A percentile compares a stretch with the other conserved stretches of the same genome.
phyloP scores from a whole-genome alignment of 2,329 filamentous ascomycete species.

The Didymella arachidicola region DNA sequence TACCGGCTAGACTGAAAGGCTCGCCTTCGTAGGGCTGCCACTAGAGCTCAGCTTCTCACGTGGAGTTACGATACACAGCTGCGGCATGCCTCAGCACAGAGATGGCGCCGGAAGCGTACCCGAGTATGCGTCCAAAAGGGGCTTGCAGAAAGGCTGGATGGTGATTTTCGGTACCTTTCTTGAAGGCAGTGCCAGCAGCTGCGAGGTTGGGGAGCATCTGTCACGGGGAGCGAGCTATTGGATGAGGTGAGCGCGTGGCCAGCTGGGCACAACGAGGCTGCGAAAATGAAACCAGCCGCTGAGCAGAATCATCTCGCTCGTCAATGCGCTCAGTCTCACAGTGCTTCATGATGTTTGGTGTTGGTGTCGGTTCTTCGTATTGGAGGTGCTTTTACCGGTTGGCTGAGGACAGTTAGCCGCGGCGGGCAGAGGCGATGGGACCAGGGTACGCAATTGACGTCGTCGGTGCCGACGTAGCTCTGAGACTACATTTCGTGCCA shows the following conservation, averaged over 20 bases:
- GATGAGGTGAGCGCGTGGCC: conserved; percentile 5
- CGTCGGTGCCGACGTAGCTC: conserved; percentile 13
- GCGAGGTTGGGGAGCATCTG: not conserved
- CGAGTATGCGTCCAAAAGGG: conserved; percentile 5
- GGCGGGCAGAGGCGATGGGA: conserved; percentile 8
- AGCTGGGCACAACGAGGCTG: not conserved
- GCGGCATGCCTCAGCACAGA: conserved; percentile 4
- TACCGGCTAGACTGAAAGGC: conserved; percentile 17
- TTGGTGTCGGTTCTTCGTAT: conserved; percentile 1
- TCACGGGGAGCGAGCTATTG: conserved; percentile 3
- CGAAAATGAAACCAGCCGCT: conserved; percentile 6
- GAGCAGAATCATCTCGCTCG: not conserved
- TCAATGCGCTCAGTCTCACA: conserved; percentile 16
- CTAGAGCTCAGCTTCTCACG: conserved; percentile 16
- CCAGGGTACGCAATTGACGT: conserved; percentile 14
- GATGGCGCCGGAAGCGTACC: conserved; percentile 3
- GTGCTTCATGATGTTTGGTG: conserved; percentile 13
- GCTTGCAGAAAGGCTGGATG: conserved; percentile 2
- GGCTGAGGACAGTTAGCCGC: conserved; percentile 10
- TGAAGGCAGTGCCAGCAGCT: conserved; percentile 5
- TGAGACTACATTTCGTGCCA: conserved; percentile 8
- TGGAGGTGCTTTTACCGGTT: conserved; percentile 1
- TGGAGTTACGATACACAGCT: conserved; percentile 20
- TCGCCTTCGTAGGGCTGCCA: conserved; percentile 14
- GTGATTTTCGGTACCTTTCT: conserved; percentile 1